Base-by-base conservation (phyloP, 805 yeast species). In the Kodamaea sagamina region DNA sequence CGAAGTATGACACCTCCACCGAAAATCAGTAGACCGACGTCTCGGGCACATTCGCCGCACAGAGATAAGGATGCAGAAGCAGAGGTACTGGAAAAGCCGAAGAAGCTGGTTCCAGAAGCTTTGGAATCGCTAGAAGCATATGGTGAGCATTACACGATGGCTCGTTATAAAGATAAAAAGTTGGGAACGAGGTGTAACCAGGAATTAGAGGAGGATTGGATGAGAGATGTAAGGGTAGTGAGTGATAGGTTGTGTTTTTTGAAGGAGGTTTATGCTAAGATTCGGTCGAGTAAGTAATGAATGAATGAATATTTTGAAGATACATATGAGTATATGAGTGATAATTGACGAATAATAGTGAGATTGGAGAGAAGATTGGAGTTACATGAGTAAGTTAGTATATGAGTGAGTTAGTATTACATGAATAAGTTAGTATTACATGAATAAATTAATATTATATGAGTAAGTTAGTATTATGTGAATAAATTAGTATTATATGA, bases 161-260 rank as follows among this genome's bases (percentile, higher is more conserved):
- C 32, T 10, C 17, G 24, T 10, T 32, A 21, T 19, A 28, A 16
- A 10, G 21, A 15, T 28, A 38, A 34, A 5, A 17, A 38, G 11
- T 15, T 36, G 11, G 39, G 40, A 18, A 31, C 18, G 9, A 12
- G 26, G 13, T 42, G 22, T 13, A 37, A 36, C 39, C 27, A 38
- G 28, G 29, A 38, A 11, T 26, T 52, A 6, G 63, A 59, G 34
- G 38, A 43, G 8, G 51, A 46, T 11, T 65, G 71, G 71, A 32
- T 49, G 36, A 41, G 48, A 11, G 54, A 59, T 48, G 44, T 58
- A 6, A 48, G 49, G 35, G 47, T 48, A 32, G 59, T 65, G 4
- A 48, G 59, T 39, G 61, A 61, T 29, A 42, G 66, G 36, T 46
- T 65, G 18, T 57, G 55, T 37, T 48, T 62, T 16, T 52, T 67